phyloP scores from a whole-genome alignment of 345 rosid genomes.

The Xanthoceras sorbifolium region DNA sequence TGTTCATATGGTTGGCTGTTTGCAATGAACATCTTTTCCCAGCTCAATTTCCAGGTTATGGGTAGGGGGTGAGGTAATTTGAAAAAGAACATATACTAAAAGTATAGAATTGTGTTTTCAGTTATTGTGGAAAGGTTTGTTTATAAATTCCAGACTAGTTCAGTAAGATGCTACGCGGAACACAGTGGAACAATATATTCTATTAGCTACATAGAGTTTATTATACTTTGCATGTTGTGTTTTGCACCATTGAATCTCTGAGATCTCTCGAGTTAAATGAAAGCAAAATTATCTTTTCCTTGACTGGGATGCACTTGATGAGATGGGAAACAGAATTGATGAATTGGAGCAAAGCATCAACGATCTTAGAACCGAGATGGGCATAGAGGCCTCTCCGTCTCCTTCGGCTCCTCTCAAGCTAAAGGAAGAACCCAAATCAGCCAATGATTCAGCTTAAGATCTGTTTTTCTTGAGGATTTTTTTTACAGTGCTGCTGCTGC shows the following conservation, averaged over 20 bases:
- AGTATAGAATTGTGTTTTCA: background rate
- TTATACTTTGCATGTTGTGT: background rate
- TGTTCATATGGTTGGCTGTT: background rate
- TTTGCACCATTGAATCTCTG: background rate
- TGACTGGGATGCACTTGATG: conserved; percentile 77
- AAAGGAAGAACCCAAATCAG: conserved; percentile 56
- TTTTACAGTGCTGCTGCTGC: background rate
- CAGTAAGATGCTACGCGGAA: background rate
- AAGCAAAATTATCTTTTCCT: conserved; percentile 36
- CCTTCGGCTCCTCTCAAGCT: conserved; percentile 48
- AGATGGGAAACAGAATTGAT: conserved; percentile 79
- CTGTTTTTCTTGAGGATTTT: background rate
- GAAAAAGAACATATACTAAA: background rate
- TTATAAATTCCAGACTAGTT: conserved; percentile 1
- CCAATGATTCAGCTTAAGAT: conserved; percentile 37
- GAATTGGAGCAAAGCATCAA: conserved; percentile 87
- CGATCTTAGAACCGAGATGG: conserved; percentile 78
- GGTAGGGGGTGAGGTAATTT: background rate
- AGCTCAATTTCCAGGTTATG: conserved; percentile 3
- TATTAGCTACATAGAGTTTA: background rate
- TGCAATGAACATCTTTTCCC: background rate
- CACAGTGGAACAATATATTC: background rate
- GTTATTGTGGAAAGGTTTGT: background rate
- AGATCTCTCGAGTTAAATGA: background rate
- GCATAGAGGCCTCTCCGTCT: conserved; percentile 73